Evolutionary conservation across 257 asterid species (phyloP), one percentile per base, ranked within the genome.

Genomic region (Datura wrightii): DNA sequence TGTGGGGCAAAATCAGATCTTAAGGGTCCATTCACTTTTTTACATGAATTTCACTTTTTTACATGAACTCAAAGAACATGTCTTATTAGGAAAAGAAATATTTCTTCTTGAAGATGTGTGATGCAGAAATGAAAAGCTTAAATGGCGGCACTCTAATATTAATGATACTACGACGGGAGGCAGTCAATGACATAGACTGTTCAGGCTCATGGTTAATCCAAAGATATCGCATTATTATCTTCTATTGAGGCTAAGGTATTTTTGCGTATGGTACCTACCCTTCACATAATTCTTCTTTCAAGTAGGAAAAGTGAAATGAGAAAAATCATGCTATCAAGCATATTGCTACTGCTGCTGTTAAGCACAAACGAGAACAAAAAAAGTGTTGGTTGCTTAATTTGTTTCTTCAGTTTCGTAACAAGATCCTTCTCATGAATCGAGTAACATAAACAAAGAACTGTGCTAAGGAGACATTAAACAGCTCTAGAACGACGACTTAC

Each of bases 401-500:
- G 62, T 15, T 31, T 50, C 44, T 76, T 76, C 82, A 76, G n/a
- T 50, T 52, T 24, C 82, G 1, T 50, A 76, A 50, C 46, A 24
- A 76, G 62, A 76, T 76, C 60, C 14, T 69, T 76, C 62, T 24
- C 46, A 50, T 50, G 82, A 78, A 15, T 31, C 14, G 31, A 76
- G 31, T 13, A 78, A 78, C 46, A 78, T 44, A 50, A 50, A 52
- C 63, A 52, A 78, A 31, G 48, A 78, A 31, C 34, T 6, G 48
- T 48, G 46, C 34, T 14, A 63, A 46, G 79, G 79, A 44, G 63
- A 53, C 79, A 46, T 46, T 46, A 46, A 14, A 41, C 79, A 14
- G 59, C 60, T 50, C 62, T 37, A 52, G 69, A 72, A 79, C 67
- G 83, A 34, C 52, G 63, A 89, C 97, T 89, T 90, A 96, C 99